phyloP scores from a whole-genome alignment of 129 eudicot species.

The Daucus carota region DH1_v3.0 NC_030385.2:29834001-29834500 shows the following conservation, averaged over 20 bases:
- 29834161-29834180: conserved; percentile 1
- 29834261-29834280: neutral
- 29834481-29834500: no score
- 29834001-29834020: neutral
- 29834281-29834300: neutral
- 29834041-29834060: neutral
- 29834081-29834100: neutral
- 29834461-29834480: no score
- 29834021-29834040: neutral
- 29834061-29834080: conserved; percentile 5
- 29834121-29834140: no score
- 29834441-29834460: no score
- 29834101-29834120: no score
- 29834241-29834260: neutral
- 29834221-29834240: neutral
- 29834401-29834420: no score
- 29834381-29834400: no score
- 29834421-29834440: no score
- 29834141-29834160: neutral
- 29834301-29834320: neutral
- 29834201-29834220: no score
- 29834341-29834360: neutral
- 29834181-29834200: neutral
- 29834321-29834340: neutral
- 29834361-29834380: neutral